These are phyloP conservation scores for Vaccinium vitisidaea DNA, from an alignment of 148 eudicot genomes.

Conservation along the genomic window DNA sequence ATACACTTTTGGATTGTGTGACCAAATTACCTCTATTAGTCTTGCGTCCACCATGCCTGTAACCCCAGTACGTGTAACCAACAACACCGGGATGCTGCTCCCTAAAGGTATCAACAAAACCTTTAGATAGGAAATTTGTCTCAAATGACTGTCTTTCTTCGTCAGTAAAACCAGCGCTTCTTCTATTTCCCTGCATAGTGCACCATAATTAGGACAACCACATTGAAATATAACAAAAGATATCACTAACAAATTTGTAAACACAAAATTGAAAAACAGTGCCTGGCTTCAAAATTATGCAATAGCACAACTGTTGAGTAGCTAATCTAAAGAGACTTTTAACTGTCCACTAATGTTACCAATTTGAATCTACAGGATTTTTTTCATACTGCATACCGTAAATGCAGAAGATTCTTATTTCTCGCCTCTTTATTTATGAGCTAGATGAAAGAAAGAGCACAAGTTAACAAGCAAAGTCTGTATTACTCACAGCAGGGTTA, in stretches of 20 bases:
- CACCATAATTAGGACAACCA: neutral
- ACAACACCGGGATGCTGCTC: constrained; percentile 83
- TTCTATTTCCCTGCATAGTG: constrained; percentile 71
- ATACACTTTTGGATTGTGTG: neutral
- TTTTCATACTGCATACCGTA: neutral
- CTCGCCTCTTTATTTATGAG: neutral
- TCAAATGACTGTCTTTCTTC: constrained; percentile 93
- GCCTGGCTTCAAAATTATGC: neutral
- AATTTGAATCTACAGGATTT: neutral
- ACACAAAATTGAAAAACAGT: neutral
- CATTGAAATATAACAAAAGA: neutral
- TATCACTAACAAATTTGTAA: neutral
- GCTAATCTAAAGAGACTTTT: neutral
- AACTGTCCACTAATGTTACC: neutral
- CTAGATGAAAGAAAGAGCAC: neutral
- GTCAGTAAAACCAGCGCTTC: constrained; percentile 91
- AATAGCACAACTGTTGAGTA: neutral
- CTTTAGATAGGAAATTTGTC: constrained; percentile 62
- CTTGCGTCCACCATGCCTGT: constrained; percentile 87
- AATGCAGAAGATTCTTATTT: neutral
- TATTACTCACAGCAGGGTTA: constrained; percentile 80
- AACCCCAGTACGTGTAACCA: constrained; percentile 97
- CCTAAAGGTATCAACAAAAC: constrained; percentile 89
- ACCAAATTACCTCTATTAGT: constrained; percentile 63
- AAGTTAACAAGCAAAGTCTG: neutral